A percentile compares a stretch with the other conserved stretches of the same genome.
Evolutionary conservation across 202 grass and related monocot genomes (phyloP).

Genomic region (Panicum hallii): DNA sequence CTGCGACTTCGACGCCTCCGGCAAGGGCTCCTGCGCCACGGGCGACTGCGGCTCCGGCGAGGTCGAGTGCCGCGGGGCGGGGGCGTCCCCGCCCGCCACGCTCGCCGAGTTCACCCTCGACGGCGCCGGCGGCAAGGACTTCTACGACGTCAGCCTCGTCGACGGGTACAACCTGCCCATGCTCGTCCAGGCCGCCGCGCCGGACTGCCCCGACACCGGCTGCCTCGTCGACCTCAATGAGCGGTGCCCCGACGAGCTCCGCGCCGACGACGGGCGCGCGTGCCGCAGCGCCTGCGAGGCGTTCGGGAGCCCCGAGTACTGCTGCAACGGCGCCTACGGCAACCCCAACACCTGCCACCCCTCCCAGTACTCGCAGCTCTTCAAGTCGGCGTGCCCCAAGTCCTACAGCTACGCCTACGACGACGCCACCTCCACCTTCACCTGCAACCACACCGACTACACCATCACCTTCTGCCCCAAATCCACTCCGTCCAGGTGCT

Average conservation of each 20-base stretch:
- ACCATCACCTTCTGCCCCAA: constrained; percentile 87
- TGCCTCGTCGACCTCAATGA: constrained; percentile 79
- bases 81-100: constrained; percentile 79
- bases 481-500: constrained; percentile 53
- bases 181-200: constrained; percentile 47
- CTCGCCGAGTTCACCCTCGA: constrained; percentile 87
- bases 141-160: constrained; percentile 96
- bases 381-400: constrained; percentile 79
- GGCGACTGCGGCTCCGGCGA: constrained; percentile 90
- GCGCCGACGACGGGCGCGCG: constrained; percentile 51
- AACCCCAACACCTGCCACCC: constrained; percentile 81
- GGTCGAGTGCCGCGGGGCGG: constrained; percentile 72
- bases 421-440: constrained; percentile 90
- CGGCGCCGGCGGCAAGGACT: constrained; percentile 62
- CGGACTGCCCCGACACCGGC: constrained; percentile 63
- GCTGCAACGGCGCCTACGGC: constrained; percentile 78
- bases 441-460: constrained; percentile 72
- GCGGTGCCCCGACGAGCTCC: constrained; percentile 71
- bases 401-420: constrained; percentile 95
- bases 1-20: constrained; percentile 62
- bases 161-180: constrained; percentile 85
- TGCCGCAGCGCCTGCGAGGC: constrained; percentile 91
- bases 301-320: constrained; percentile 74
- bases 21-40: constrained; percentile 72
- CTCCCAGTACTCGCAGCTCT: constrained; percentile 82